Conservation (phyloP, 345 rosid genomes). For the Microthlaspi erraticum region DNA sequence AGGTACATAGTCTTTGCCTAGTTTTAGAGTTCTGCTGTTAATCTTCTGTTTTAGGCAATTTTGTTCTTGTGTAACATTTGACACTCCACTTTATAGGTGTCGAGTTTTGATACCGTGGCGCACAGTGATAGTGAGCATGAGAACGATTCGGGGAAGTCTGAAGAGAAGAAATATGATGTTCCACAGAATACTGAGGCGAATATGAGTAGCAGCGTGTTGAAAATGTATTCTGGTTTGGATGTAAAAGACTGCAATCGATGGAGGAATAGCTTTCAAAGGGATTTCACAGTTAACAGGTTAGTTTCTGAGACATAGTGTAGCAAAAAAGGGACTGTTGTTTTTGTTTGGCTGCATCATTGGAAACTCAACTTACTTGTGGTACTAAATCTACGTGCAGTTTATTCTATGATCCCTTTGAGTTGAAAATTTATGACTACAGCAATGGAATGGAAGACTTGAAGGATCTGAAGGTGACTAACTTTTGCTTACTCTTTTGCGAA, state of each 20-base stretch:
- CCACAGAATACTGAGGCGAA: slow-evolving; percentile 43
- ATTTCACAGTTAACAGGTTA: slow-evolving; percentile 94
- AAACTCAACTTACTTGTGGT: slow-evolving; percentile 25
- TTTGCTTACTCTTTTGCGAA: slow-evolving; percentile 26
- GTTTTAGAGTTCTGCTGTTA: neutral
- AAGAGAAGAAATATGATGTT: slow-evolving; percentile 2
- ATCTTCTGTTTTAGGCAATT: slow-evolving; percentile 16
- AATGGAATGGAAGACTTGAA: slow-evolving; percentile 77
- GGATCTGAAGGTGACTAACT: slow-evolving; percentile 65
- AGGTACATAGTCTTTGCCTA: slow-evolving; percentile 48
- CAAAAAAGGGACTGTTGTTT: neutral
- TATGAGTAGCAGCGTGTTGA: slow-evolving; percentile 42
- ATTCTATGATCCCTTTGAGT: slow-evolving; percentile 63
- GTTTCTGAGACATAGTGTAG: slow-evolving; percentile 21
- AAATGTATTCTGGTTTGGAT: slow-evolving; percentile 48
- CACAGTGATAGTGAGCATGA: slow-evolving; percentile 28
- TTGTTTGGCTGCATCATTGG: slow-evolving; percentile 13
- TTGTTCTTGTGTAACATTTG: neutral
- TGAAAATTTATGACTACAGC: slow-evolving; percentile 71
- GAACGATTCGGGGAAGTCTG: slow-evolving; percentile 27
- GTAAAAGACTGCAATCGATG: slow-evolving; percentile 66
- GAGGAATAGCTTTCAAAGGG: slow-evolving; percentile 80
- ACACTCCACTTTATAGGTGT: slow-evolving; percentile 57
- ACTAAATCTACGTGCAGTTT: slow-evolving; percentile 34
- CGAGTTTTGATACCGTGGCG: slow-evolving; percentile 82